These are phyloP conservation scores for Aspergillus spinulosporus DNA, from an alignment of 2,329 filamentous ascomycete genomes.

Conservation along the genomic window DNA sequence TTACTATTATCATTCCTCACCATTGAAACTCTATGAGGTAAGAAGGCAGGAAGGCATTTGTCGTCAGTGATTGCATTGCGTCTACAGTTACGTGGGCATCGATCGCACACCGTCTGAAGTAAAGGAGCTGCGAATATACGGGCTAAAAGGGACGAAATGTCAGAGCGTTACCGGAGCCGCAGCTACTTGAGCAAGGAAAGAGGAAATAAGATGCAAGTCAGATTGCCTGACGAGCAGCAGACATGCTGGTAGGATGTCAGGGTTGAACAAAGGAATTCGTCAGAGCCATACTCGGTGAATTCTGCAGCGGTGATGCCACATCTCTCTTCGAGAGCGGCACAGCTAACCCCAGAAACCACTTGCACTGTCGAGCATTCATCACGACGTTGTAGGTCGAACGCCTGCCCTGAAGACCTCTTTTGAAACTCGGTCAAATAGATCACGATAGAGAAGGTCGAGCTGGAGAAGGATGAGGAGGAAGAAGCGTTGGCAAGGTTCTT, in stretches of 20 bases:
- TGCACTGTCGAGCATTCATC: not conserved
- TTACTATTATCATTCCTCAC: too few relatives aligned
- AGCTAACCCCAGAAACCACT: not conserved
- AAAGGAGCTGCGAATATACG: too few relatives aligned
- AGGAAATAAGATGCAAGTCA: slow-evolving; percentile 23
- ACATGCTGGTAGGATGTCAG: slow-evolving; percentile 37
- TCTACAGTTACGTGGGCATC: too few relatives aligned
- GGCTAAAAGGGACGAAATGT: too few relatives aligned
- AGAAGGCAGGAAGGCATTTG: too few relatives aligned
- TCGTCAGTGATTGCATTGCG: too few relatives aligned
- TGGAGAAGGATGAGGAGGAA: not conserved
- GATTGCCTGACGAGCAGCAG: slow-evolving; percentile 40
- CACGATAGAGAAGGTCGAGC: not conserved
- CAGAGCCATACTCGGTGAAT: slow-evolving; percentile 45
- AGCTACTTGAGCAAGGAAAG: too few relatives aligned
- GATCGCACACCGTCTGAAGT: too few relatives aligned
- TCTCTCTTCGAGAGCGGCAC: not conserved
- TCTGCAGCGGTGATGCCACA: slow-evolving; percentile 44
- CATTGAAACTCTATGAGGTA: too few relatives aligned
- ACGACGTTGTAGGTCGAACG: not conserved
- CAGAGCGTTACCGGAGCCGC: too few relatives aligned
- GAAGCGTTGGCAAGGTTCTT: not conserved
- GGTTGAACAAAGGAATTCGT: slow-evolving; percentile 27
- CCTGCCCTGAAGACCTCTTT: not conserved
- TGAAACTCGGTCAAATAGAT: not conserved